phyloP scores from a whole-genome alignment of 2,329 filamentous ascomycete genomes.

The Didymella pinodella region DNA sequence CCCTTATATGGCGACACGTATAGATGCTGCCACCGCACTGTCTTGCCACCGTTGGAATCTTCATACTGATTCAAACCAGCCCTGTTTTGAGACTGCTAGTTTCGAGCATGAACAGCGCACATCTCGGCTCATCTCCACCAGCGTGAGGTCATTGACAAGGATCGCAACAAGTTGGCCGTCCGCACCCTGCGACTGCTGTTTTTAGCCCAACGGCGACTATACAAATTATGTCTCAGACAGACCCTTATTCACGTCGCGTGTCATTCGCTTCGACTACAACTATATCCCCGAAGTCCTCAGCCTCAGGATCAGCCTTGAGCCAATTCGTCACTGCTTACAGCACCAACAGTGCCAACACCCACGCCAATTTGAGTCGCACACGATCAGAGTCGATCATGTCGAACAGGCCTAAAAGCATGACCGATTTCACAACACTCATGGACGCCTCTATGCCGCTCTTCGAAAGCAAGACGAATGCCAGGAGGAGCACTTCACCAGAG shows the following conservation, averaged over 20 bases:
- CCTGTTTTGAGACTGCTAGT: not conserved
- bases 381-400: constrained; percentile 17
- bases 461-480: constrained; percentile 33
- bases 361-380: constrained; percentile 12
- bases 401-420: constrained; percentile 45
- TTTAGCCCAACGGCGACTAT: constrained; percentile 17
- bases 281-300: not conserved
- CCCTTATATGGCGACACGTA: constrained; percentile 18
- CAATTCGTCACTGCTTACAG: constrained; percentile 1
- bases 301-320: not conserved
- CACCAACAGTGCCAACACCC: constrained; percentile 1
- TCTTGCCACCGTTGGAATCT: not conserved
- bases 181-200: constrained; percentile 29
- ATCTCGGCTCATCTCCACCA: constrained; percentile 18
- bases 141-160: constrained; percentile 49
- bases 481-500: constrained; percentile 34
- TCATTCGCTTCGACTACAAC: constrained; percentile 22
- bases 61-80: constrained; percentile 1
- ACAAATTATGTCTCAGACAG: constrained; percentile 19
- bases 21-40: constrained; percentile 18
- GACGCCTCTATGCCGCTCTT: constrained; percentile 40
- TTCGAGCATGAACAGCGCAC: constrained; percentile 20
- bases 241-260: constrained; percentile 12
- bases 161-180: constrained; percentile 34
- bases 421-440: constrained; percentile 44